Conservation (phyloP, 306 rosid genomes). For the Medicago truncatula region DNA sequence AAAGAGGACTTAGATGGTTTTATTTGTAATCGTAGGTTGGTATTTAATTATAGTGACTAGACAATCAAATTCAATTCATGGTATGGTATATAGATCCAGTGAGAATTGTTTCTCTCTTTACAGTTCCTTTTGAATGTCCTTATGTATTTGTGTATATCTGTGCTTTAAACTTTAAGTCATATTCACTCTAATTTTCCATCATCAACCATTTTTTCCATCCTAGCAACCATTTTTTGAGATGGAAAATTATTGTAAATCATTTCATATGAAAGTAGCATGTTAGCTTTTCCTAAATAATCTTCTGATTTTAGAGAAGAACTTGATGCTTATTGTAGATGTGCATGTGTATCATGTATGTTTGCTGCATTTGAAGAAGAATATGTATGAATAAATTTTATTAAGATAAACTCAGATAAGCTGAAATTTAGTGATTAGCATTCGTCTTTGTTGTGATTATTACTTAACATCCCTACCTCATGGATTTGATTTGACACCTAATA, state of each 20-base stretch:
- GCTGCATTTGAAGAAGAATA: slow-evolving; percentile 36
- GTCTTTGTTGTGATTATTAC: slow-evolving; percentile 24
- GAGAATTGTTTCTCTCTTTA: slow-evolving; percentile 2
- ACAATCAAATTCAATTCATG: slow-evolving; percentile 20
- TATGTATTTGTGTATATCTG: background rate
- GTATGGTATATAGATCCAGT: background rate
- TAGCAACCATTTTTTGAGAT: background rate
- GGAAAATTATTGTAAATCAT: background rate
- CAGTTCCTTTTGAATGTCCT: slow-evolving; percentile 19
- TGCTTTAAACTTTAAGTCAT: background rate
- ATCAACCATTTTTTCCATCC: background rate
- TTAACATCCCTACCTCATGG: slow-evolving; percentile 6
- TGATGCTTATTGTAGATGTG: slow-evolving; percentile 3
- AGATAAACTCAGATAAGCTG: slow-evolving; percentile 6
- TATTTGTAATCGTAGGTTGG: slow-evolving; percentile 30
- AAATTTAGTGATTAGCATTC: slow-evolving; percentile 24
- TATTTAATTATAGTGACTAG: slow-evolving; percentile 23
- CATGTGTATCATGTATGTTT: background rate
- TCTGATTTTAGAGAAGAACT: slow-evolving; percentile 18
- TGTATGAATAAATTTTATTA: slow-evolving; percentile 8
- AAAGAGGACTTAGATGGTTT: slow-evolving; percentile 14
- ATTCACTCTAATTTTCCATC: background rate
- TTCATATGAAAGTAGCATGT: slow-evolving; percentile 8
- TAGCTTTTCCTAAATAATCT: background rate
- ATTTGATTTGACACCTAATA: slow-evolving; percentile 24